Conservation (phyloP, 495 filamentous ascomycete species). For the Astrothelium macrocarpum region DNA sequence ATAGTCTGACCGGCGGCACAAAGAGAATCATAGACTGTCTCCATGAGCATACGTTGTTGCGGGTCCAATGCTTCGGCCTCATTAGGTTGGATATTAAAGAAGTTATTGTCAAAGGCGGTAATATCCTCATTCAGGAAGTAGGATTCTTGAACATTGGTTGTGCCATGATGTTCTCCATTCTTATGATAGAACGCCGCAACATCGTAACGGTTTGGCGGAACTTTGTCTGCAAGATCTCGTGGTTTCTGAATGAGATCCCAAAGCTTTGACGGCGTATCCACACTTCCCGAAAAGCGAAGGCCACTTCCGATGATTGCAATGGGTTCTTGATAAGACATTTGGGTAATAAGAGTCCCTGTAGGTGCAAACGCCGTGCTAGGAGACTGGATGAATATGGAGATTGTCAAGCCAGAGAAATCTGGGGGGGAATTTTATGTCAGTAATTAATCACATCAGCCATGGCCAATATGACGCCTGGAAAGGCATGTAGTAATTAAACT, state of each 20-base stretch:
- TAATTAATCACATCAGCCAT: too few species aligned
- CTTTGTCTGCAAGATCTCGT: neutral
- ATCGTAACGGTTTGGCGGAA: neutral
- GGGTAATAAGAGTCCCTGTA: too few species aligned
- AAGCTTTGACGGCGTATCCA: neutral
- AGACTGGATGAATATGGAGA: too few species aligned
- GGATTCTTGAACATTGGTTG: neutral
- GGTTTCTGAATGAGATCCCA: neutral
- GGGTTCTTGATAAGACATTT: neutral
- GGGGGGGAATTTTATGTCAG: too few species aligned
- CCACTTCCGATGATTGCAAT: neutral
- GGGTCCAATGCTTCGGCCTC: constrained; percentile 14
- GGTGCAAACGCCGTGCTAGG: too few species aligned
- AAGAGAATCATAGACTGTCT: constrained; percentile 8
- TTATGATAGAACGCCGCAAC: neutral
- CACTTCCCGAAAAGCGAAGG: neutral
- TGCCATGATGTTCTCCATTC: neutral
- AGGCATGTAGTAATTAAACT: too few species aligned
- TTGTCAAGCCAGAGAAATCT: too few species aligned
- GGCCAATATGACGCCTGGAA: too few species aligned
- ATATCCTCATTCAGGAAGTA: constrained; percentile 9
- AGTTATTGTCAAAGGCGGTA: neutral
- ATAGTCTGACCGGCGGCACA: constrained; percentile 17
- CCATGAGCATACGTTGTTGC: constrained; percentile 13
- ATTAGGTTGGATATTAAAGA: constrained; percentile 5